A percentile compares a stretch with the other conserved stretches of the same genome.
These are phyloP conservation scores for Cutaneotrichosporon curvatum DNA, from an alignment of 1,284 basidiomycete species.

Conservation along the genomic window DNA sequence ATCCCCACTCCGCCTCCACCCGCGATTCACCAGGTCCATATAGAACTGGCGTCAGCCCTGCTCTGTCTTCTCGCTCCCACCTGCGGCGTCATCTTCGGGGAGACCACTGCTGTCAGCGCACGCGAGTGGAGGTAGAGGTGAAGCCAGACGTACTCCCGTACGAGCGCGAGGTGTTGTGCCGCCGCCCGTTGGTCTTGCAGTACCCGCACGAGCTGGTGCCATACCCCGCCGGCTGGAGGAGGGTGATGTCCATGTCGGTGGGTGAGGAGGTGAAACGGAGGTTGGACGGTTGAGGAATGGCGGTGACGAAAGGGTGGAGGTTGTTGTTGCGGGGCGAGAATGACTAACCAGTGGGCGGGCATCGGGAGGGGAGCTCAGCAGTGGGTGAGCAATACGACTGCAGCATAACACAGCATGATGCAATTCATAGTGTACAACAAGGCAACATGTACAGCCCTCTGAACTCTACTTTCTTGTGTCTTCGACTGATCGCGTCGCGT, in stretches of 20 bases:
- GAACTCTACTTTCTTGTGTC: no score
- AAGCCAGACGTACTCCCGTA: conserved; percentile 45
- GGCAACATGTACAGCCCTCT: no score
- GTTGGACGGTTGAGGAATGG: no score
- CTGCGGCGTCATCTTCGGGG: conserved; percentile 29
- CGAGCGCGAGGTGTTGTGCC: conserved; percentile 33
- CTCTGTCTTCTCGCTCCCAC: conserved; percentile 13
- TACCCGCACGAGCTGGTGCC: conserved; percentile 48
- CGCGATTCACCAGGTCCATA: conserved; percentile 65
- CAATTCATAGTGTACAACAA: no score
- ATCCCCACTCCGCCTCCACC: conserved; percentile 79
- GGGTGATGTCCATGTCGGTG: conserved; percentile 19
- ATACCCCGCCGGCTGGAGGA: conserved; percentile 37
- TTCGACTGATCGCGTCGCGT: no score
- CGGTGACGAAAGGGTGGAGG: no score
- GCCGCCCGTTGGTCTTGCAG: conserved; percentile 43
- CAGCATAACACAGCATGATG: no score
- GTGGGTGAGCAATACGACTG: no score
- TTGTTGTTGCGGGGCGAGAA: no score
- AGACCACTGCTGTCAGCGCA: conserved; percentile 9
- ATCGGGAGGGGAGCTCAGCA: no score
- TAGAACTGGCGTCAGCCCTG: conserved; percentile 38
- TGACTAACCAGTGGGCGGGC: no score
- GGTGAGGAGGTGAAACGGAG: background rate
- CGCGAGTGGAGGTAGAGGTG: background rate